These are phyloP conservation scores for Podaxis pistillaris DNA, from an alignment of 768 basidiomycete species.

Conservation along the genomic window DNA sequence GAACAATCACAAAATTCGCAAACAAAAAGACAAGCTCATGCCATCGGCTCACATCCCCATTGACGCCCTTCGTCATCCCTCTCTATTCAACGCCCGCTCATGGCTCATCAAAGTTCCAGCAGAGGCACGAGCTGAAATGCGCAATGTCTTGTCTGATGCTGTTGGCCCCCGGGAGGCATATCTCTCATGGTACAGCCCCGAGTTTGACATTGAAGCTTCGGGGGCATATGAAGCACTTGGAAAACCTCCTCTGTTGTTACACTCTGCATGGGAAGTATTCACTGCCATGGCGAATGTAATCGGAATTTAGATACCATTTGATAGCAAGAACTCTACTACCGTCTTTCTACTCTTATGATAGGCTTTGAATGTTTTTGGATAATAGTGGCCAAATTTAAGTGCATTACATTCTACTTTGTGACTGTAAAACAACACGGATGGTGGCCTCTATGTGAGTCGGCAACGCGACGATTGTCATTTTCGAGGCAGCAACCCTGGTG, in stretches of 20 bases:
- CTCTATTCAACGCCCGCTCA: background rate
- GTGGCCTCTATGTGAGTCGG: no score
- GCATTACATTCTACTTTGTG: no score
- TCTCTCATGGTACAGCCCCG: background rate
- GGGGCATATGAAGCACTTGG: background rate
- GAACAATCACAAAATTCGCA: background rate
- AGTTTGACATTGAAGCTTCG: background rate
- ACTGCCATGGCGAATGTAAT: background rate
- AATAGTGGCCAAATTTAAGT: no score
- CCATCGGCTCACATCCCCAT: background rate
- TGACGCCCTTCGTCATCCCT: background rate
- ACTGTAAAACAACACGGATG: background rate
- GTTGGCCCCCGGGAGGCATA: background rate
- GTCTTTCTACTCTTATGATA: no score
- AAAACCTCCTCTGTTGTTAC: background rate
- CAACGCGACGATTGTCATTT: no score
- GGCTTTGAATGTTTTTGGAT: no score
- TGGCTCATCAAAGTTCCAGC: background rate
- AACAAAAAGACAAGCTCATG: background rate
- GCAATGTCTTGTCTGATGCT: background rate
- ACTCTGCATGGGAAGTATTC: background rate
- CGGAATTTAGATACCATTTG: background rate
- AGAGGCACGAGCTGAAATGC: background rate
- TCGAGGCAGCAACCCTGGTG: no score
- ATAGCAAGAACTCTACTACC: no score